These are phyloP conservation scores for Fomitopsis schrenkii DNA, from an alignment of 1,284 basidiomycete genomes.

Conservation along the genomic window DNA sequence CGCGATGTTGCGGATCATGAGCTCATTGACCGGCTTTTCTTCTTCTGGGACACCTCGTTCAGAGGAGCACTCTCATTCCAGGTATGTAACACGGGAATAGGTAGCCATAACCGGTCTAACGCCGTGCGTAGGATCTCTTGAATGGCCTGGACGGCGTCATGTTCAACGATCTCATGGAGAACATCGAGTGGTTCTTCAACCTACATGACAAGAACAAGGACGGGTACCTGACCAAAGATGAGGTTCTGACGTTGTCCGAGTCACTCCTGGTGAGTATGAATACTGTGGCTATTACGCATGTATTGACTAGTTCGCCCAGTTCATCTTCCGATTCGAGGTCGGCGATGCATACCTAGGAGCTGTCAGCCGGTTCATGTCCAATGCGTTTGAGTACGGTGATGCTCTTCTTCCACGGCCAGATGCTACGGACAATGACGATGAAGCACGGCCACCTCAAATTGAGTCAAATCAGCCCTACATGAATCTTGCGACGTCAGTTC, in stretches of 20 bases:
- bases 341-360: conserved; percentile 97
- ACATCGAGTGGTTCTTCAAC: conserved; percentile 98
- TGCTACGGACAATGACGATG: conserved; percentile 38
- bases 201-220: conserved; percentile 96
- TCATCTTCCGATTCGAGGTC: conserved; percentile 97
- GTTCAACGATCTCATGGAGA: conserved; percentile 96
- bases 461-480: conserved; percentile 83
- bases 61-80: conserved; percentile 84
- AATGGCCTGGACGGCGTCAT: conserved; percentile 88
- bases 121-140: conserved; percentile 71
- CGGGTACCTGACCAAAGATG: conserved; percentile 92
- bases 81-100: conserved; percentile 34
- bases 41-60: conserved; percentile 83
- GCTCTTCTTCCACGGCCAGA: conserved; percentile 61
- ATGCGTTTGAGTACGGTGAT: conserved; percentile 95
- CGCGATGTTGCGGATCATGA: conserved; percentile 81
- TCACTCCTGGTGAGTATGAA: conserved; percentile 72
- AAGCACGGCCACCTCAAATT: conserved; percentile 38
- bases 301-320: conserved; percentile 41
- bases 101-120: not conserved
- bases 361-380: conserved; percentile 94
- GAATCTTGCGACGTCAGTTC: conserved; percentile 71
- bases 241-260: conserved; percentile 93
- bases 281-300: not conserved
- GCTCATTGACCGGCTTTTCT: conserved; percentile 80